Conservation (phyloP, 2,329 filamentous ascomycete genomes). For the Diaporthe destruens region DNA sequence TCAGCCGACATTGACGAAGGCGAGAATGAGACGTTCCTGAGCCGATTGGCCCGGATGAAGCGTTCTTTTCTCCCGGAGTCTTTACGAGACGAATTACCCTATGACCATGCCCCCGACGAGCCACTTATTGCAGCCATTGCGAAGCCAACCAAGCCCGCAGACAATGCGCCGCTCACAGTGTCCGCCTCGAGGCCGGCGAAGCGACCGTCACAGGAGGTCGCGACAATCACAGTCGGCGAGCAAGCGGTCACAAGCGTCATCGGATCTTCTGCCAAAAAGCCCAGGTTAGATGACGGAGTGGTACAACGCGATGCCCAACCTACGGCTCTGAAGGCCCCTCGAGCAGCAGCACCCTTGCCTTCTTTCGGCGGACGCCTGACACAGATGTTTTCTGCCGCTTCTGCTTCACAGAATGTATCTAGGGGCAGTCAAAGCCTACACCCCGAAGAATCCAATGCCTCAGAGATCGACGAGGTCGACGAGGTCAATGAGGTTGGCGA, state of each 20-base stretch:
- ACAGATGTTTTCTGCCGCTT: constrained; percentile 59
- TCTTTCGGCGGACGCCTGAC: constrained; percentile 59
- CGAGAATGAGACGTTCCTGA: constrained; percentile 31
- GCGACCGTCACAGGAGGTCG: constrained; percentile 71
- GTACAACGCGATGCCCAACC: constrained; percentile 48
- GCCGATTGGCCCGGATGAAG: constrained; percentile 36
- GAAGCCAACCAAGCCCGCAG: constrained; percentile 49
- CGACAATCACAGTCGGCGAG: constrained; percentile 81
- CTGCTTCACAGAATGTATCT: constrained; percentile 43
- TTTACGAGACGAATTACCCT: constrained; percentile 41
- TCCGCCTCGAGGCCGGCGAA: constrained; percentile 57
- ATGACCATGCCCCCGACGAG: constrained; percentile 43
- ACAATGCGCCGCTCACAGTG: constrained; percentile 43
- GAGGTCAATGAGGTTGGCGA: constrained; percentile 39
- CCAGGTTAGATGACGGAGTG: constrained; percentile 55
- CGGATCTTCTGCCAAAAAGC: constrained; percentile 67
- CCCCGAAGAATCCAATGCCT: constrained; percentile 40
- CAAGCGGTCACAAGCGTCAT: constrained; percentile 75
- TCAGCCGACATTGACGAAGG: neutral
- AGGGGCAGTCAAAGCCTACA: constrained; percentile 42
- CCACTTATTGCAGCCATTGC: constrained; percentile 52
- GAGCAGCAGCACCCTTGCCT: constrained; percentile 50
- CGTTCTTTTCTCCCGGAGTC: constrained; percentile 37
- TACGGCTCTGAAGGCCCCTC: constrained; percentile 48
- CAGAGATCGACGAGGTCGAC: constrained; percentile 39